Conservation (phyloP, 2,329 filamentous ascomycete species). For the Paracoccidioides brasiliensis region DNA sequence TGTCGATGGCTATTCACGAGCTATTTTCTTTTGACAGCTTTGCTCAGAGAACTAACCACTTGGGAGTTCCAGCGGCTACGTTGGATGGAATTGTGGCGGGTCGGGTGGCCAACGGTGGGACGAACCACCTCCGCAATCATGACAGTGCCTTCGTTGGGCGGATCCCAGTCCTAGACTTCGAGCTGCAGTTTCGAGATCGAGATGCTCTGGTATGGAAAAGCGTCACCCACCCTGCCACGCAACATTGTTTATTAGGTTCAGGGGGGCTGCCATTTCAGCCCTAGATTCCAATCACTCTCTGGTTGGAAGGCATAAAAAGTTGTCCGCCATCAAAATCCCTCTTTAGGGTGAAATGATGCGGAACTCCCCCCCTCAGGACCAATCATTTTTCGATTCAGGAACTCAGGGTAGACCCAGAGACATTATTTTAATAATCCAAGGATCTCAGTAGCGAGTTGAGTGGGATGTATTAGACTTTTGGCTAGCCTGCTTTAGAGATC, state of each 20-base stretch:
- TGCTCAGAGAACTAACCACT: background rate
- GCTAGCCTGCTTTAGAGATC: background rate
- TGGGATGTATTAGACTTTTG: background rate
- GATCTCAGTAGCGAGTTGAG: background rate
- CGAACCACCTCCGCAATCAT: background rate
- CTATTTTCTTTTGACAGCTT: background rate
- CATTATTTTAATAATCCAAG: background rate
- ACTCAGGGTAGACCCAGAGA: background rate
- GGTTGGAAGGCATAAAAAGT: too few species aligned
- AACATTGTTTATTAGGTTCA: background rate
- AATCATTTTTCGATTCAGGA: background rate
- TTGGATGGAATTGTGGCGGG: background rate
- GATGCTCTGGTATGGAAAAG: background rate
- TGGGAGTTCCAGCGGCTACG: background rate
- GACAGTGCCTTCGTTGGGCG: background rate
- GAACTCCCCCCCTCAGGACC: background rate
- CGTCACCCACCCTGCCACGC: background rate
- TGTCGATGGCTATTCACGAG: background rate
- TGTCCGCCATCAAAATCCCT: background rate
- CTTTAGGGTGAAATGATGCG: background rate
- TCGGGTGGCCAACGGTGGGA: conserved; percentile 1
- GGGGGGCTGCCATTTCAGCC: background rate
- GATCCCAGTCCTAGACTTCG: background rate
- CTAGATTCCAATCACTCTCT: background rate
- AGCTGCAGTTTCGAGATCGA: background rate